Evolutionary conservation across 768 basidiomycete genomes (phyloP).

Genomic region (Cyclocybe aegerita): DNA sequence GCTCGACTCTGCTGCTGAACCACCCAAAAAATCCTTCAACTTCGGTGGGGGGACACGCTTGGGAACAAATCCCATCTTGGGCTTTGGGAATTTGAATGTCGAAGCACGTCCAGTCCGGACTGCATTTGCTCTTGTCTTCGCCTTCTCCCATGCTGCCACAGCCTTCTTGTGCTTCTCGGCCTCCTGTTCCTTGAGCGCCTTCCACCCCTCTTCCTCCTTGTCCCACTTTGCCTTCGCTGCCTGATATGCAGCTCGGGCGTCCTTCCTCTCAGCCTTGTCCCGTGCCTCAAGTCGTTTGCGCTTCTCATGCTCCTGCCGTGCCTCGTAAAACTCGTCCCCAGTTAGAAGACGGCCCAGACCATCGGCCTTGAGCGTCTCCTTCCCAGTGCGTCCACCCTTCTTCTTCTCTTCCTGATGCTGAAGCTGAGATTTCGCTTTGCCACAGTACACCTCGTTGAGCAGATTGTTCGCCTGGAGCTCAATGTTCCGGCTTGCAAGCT

Average conservation of each 20-base stretch:
- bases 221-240: slow-evolving; percentile 18
- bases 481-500: slow-evolving; percentile 6
- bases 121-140: slow-evolving; percentile 5
- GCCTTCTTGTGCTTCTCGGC: background rate
- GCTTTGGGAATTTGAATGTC: background rate
- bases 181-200: slow-evolving; percentile 6
- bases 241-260: slow-evolving; percentile 4
- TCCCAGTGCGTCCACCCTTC: slow-evolving; percentile 9
- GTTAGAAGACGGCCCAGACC: slow-evolving; percentile 22
- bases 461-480: slow-evolving; percentile 21
- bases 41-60: slow-evolving; percentile 1
- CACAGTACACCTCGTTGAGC: slow-evolving; percentile 21
- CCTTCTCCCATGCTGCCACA: slow-evolving; percentile 2
- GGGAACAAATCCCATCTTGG: background rate
- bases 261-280: slow-evolving; percentile 11
- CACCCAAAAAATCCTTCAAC: slow-evolving; percentile 7
- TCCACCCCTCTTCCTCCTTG: slow-evolving; percentile 10
- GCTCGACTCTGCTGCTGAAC: background rate
- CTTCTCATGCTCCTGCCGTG: slow-evolving; percentile 5
- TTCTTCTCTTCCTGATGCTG: slow-evolving; percentile 20
- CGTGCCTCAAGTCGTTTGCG: slow-evolving; percentile 5
- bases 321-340: slow-evolving; percentile 17
- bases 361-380: slow-evolving; percentile 19
- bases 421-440: slow-evolving; percentile 16
- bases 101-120: slow-evolving; percentile 1